These are phyloP conservation scores for Brassica rapa DNA, from an alignment of 345 rosid species.

Conservation along the genomic window DNA sequence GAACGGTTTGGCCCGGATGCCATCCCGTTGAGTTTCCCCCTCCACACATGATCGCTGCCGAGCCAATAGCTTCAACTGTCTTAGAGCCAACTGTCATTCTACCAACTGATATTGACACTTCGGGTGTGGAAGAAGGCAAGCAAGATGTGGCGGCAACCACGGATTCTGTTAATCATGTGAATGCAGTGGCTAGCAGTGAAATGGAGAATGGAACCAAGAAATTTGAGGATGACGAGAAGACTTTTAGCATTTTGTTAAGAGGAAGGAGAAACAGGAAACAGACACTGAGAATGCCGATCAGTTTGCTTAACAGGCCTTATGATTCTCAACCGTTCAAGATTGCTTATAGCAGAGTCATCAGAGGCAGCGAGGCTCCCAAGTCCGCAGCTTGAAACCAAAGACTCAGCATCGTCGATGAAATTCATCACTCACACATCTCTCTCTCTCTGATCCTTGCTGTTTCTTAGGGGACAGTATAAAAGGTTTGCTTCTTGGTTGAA, in stretches of 20 bases:
- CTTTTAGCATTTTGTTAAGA: conserved; percentile 85
- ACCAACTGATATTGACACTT: conserved; percentile 56
- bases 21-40: conserved; percentile 68
- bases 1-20: conserved; percentile 74
- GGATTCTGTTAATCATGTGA: conserved; percentile 35
- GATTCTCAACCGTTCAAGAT: conserved; percentile 89
- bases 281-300: conserved; percentile 86
- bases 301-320: conserved; percentile 85
- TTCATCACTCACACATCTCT: conserved; percentile 22
- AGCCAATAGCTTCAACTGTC: conserved; percentile 57
- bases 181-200: conserved; percentile 42
- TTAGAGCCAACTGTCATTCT: conserved; percentile 52
- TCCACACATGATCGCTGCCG: conserved; percentile 56
- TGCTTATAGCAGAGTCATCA: conserved; percentile 69
- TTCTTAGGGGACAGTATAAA: conserved; percentile 20
- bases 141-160: conserved; percentile 18
- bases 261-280: conserved; percentile 90
- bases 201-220: conserved; percentile 47
- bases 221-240: conserved; percentile 61
- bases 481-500: conserved; percentile 34
- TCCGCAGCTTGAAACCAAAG: conserved; percentile 37
- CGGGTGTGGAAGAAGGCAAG: conserved; percentile 47
- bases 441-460: conserved; percentile 26
- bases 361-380: conserved; percentile 77
- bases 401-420: conserved; percentile 2